A percentile compares a stretch with the other conserved stretches of the same genome.
Conservation (phyloP, 495 filamentous ascomycete genomes). For the Bombardia bombarda region DNA sequence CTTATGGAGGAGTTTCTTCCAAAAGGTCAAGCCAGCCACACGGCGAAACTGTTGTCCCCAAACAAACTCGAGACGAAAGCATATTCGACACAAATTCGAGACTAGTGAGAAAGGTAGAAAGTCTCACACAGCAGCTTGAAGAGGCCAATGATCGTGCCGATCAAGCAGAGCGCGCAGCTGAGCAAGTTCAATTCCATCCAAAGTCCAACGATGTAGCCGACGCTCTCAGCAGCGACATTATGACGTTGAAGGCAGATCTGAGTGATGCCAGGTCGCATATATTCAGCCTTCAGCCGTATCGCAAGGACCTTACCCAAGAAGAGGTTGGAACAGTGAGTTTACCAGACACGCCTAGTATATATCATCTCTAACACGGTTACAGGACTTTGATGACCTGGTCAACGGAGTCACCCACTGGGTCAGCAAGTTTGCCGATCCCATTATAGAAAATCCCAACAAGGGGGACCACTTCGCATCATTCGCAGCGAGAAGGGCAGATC, state of each 20-base stretch:
- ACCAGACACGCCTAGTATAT: neutral
- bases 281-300: constrained; percentile 26
- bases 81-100: neutral
- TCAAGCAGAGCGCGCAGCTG: constrained; percentile 9
- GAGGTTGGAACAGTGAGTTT: constrained; percentile 19
- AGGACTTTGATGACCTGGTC: constrained; percentile 22
- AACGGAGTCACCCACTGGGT: constrained; percentile 18
- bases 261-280: constrained; percentile 25
- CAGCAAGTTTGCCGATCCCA: constrained; percentile 14
- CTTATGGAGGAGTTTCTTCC: no score
- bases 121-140: neutral
- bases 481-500: constrained; percentile 6
- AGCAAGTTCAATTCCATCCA: constrained; percentile 3
- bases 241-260: constrained; percentile 11
- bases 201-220: neutral
- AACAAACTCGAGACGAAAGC: neutral
- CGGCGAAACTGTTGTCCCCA: constrained; percentile 4
- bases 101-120: neutral
- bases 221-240: constrained; percentile 8
- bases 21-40: neutral
- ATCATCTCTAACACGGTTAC: neutral
- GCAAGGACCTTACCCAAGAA: constrained; percentile 18
- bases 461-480: constrained; percentile 3
- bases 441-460: constrained; percentile 13
- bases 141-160: constrained; percentile 9